Evolutionary conservation across 225 moss, liverwort and hornwort species (phyloP).

Genomic region (Antitrichia curtipendula): DNA sequence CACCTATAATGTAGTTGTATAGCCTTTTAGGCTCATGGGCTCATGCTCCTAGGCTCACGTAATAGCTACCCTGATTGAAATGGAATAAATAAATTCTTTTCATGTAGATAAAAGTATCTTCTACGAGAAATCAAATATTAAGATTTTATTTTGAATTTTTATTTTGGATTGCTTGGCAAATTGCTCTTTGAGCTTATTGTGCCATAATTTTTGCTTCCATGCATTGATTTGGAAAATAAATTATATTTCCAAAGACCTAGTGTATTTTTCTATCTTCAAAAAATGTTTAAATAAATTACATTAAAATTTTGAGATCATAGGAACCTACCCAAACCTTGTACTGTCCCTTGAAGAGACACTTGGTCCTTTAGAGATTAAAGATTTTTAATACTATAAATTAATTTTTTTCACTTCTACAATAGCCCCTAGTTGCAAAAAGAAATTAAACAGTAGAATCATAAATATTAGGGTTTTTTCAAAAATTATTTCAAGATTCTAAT

Average conservation of each 20-base stretch:
- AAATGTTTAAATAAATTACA: no score
- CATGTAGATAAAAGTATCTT: not conserved
- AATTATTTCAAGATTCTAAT: no score
- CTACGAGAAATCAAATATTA: not conserved
- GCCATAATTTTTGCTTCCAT: not conserved
- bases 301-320: not conserved
- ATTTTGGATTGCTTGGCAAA: not conserved
- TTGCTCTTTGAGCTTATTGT: not conserved
- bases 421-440: not conserved
- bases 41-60: no score
- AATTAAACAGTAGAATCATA: no score
- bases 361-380: no score
- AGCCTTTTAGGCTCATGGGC: no score
- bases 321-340: not conserved
- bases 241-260: not conserved
- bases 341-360: fast-evolving
- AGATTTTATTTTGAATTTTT: not conserved
- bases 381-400: not conserved
- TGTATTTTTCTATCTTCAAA: not conserved
- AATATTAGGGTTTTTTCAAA: no score
- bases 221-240: not conserved
- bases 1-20: no score
- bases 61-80: no score
- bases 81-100: not conserved
- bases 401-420: no score